These are phyloP conservation scores for Trametes gibbosa DNA, from an alignment of 768 basidiomycete species.

Conservation along the genomic window DNA sequence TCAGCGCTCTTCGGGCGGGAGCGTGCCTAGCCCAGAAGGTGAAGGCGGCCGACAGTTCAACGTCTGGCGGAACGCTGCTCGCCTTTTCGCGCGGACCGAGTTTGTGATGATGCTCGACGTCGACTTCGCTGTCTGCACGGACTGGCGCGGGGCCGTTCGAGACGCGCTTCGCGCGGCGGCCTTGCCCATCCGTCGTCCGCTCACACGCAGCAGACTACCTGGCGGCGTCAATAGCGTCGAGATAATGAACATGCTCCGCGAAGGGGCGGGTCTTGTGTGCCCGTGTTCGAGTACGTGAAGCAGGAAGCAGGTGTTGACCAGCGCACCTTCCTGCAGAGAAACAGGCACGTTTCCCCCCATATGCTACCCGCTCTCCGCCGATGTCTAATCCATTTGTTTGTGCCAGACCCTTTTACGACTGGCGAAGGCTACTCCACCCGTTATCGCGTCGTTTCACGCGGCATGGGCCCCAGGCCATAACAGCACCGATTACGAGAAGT, in stretches of 20 bases:
- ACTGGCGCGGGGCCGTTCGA: conserved; percentile 62
- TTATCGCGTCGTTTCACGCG: conserved; percentile 75
- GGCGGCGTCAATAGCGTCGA: conserved; percentile 8
- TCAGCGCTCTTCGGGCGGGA: conserved; percentile 8
- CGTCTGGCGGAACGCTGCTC: conserved; percentile 84
- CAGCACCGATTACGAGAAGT: conserved; percentile 73
- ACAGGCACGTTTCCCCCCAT: conserved; percentile 40
- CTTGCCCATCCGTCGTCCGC: conserved; percentile 3
- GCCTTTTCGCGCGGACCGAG: conserved; percentile 79
- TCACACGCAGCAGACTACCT: conserved; percentile 6
- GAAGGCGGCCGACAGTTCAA: conserved; percentile 75
- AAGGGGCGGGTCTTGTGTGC: conserved; percentile 77
- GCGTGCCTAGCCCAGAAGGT: conserved; percentile 13
- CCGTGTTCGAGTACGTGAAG: conserved; percentile 78
- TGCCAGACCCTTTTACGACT: conserved; percentile 54
- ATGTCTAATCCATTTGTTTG: background rate
- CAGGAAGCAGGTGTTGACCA: conserved; percentile 62
- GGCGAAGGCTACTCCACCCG: conserved; percentile 42
- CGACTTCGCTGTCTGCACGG: conserved; percentile 82
- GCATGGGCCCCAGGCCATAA: conserved; percentile 79
- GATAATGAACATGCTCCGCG: conserved; percentile 44
- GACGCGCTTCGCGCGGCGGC: conserved; percentile 32
- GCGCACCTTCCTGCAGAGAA: conserved; percentile 61
- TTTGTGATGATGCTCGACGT: conserved; percentile 91
- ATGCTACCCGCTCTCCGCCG: background rate